A percentile compares a stretch with the other conserved stretches of the same genome.
phyloP scores from a whole-genome alignment of 768 basidiomycete species.

The Astraeus odoratus region DNA sequence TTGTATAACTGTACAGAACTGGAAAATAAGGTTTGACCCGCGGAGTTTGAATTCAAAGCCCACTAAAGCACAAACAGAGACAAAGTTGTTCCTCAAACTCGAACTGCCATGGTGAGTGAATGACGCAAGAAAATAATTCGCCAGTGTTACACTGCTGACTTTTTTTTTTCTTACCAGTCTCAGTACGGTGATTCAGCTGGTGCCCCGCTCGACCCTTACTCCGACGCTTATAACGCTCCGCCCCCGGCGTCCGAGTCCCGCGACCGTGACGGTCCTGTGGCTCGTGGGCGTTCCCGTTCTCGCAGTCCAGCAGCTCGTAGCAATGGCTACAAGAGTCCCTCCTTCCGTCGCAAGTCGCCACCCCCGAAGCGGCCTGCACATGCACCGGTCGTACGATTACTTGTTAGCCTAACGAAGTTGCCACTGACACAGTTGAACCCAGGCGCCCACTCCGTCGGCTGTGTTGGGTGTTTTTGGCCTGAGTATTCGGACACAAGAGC shows the following conservation, averaged over 20 bases:
- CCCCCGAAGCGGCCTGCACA: conserved; percentile 59
- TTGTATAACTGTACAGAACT: conserved; percentile 63
- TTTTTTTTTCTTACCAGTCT: conserved; percentile 18
- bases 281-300: conserved; percentile 70
- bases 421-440: conserved; percentile 37
- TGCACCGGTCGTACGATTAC: conserved; percentile 62
- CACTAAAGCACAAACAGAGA: conserved; percentile 37
- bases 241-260: conserved; percentile 38
- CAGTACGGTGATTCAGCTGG: conserved; percentile 63
- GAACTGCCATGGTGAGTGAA: conserved; percentile 62
- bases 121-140: conserved; percentile 6
- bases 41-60: conserved; percentile 23
- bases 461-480: conserved; percentile 98
- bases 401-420: conserved; percentile 9
- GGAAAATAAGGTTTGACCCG: conserved; percentile 29
- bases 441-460: conserved; percentile 82
- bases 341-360: conserved; percentile 50
- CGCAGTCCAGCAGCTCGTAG: conserved; percentile 51
- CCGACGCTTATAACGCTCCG: conserved; percentile 72
- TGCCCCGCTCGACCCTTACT: conserved; percentile 68
- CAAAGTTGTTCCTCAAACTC: conserved; percentile 36
- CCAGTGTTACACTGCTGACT: too few species aligned
- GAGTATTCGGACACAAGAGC: conserved; percentile 89
- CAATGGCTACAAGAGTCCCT: conserved; percentile 52
- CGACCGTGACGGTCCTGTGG: conserved; percentile 47